A percentile compares a stretch with the other conserved stretches of the same genome.
phyloP scores from a whole-genome alignment of 164 flowering plant species.

The Nymphaea colorata region DNA sequence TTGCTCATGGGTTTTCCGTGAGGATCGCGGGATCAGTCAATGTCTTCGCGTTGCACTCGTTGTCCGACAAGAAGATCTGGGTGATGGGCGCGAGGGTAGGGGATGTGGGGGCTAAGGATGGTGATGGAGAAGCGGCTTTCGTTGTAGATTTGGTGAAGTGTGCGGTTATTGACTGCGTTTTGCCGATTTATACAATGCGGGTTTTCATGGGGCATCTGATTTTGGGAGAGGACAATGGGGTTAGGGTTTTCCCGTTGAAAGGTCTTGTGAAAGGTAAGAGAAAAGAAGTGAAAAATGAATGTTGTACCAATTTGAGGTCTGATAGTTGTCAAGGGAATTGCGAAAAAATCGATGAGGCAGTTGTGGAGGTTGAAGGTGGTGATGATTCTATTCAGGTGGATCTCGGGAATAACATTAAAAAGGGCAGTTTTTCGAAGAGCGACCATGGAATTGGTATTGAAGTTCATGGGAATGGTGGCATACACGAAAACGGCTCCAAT shows the following conservation, averaged over 20 bases:
- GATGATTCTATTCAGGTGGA: not conserved
- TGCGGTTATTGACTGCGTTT: conserved; percentile 56
- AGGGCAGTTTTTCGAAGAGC: not conserved
- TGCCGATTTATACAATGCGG: conserved; percentile 39
- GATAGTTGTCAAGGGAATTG: not conserved
- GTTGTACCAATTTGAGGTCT: not conserved
- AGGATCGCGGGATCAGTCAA: conserved; percentile 47
- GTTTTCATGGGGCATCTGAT: conserved; percentile 47
- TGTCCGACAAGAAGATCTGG: conserved; percentile 47
- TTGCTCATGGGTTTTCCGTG: conserved; percentile 46
- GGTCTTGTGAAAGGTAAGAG: conserved; percentile 45
- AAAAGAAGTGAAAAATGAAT: not conserved
- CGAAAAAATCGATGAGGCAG: not conserved
- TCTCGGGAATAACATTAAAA: not conserved
- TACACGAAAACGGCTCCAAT: not conserved
- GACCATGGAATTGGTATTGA: not conserved
- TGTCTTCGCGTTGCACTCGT: conserved; percentile 45
- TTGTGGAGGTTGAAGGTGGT: not conserved
- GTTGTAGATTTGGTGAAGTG: conserved; percentile 57
- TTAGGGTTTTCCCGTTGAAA: conserved; percentile 58
- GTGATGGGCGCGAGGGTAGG: conserved; percentile 40
- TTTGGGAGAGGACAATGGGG: conserved; percentile 75
- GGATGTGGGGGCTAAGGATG: conserved; percentile 4
- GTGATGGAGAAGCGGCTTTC: conserved; percentile 16
- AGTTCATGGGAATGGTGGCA: not conserved